Evolutionary conservation across 1,139 yeast species (phyloP).

Genomic region (Ogataea hybrid): DNA sequence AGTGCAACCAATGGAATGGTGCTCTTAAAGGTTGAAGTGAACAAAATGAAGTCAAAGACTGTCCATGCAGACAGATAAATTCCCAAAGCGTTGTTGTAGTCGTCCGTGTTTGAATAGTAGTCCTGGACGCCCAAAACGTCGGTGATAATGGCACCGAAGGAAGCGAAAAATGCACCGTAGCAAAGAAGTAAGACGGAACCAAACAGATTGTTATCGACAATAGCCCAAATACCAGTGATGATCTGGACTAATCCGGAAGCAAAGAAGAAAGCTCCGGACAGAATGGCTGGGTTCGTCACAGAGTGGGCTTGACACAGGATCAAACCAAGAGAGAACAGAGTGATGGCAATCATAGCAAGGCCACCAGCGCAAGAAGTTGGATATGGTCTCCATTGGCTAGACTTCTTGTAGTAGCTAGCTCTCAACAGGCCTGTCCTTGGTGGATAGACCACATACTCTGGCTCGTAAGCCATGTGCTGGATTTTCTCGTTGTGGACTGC

Average conservation of each 20-base stretch:
- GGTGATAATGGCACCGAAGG: constrained; percentile 36
- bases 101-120: constrained; percentile 33
- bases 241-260: constrained; percentile 66
- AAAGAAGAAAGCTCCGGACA: constrained; percentile 51
- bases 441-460: constrained; percentile 21
- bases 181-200: constrained; percentile 39
- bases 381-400: constrained; percentile 30
- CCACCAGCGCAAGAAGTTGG: constrained; percentile 35
- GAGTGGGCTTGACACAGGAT: constrained; percentile 53
- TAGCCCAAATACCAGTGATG: constrained; percentile 65
- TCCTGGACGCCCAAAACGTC: constrained; percentile 35
- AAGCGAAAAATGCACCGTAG: constrained; percentile 41
- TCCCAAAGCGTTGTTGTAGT: constrained; percentile 40
- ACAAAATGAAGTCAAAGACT: constrained; percentile 41
- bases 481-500: constrained; percentile 18
- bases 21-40: constrained; percentile 42
- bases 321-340: constrained; percentile 36
- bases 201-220: constrained; percentile 50
- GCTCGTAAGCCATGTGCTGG: constrained; percentile 5
- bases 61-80: constrained; percentile 46
- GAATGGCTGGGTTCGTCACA: constrained; percentile 44
- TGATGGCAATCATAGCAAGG: constrained; percentile 30
- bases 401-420: constrained; percentile 29
- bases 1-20: constrained; percentile 41
- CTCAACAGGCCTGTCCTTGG: constrained; percentile 34